These are phyloP conservation scores for Penicillium sp. DNA, from an alignment of 2,329 filamentous ascomycete species.

Conservation along the genomic window DNA sequence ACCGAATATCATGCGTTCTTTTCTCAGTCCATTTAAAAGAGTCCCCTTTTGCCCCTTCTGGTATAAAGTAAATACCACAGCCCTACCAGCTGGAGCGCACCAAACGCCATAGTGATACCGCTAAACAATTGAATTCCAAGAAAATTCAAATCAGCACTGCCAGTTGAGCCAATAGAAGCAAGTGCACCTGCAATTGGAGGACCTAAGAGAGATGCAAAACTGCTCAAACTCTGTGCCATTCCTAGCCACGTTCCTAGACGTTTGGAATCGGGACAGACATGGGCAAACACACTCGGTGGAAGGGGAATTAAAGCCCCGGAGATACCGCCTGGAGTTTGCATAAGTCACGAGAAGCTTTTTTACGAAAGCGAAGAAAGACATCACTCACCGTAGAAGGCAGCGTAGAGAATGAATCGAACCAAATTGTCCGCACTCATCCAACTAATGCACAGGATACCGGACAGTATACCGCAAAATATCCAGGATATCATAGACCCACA, in stretches of 20 bases:
- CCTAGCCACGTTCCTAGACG: slow-evolving; percentile 52
- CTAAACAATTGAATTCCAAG: slow-evolving; percentile 50
- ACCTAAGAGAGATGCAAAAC: slow-evolving; percentile 50
- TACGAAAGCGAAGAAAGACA: not conserved
- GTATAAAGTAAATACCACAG: slow-evolving; percentile 22
- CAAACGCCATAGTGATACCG: slow-evolving; percentile 42
- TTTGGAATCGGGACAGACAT: slow-evolving; percentile 48
- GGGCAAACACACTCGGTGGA: slow-evolving; percentile 60
- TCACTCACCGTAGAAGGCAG: slow-evolving; percentile 53
- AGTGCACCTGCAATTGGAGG: slow-evolving; percentile 52
- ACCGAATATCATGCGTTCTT: too few species aligned
- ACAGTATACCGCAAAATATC: slow-evolving; percentile 45
- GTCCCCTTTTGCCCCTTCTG: slow-evolving; percentile 17
- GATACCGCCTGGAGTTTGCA: slow-evolving; percentile 46
- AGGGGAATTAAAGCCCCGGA: slow-evolving; percentile 63
- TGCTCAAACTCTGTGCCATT: slow-evolving; percentile 52
- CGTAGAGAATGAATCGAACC: slow-evolving; percentile 58
- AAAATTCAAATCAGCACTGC: slow-evolving; percentile 33
- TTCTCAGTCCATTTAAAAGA: slow-evolving; percentile 9
- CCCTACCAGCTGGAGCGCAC: slow-evolving; percentile 33
- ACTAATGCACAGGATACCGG: slow-evolving; percentile 44
- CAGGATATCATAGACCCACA: slow-evolving; percentile 60
- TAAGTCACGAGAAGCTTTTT: not conserved
- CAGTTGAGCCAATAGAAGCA: slow-evolving; percentile 38
- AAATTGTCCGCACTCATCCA: slow-evolving; percentile 58